These are phyloP conservation scores for Backusella mclennaniae DNA, from an alignment of 192 early-diverging fungal species.

Conservation along the genomic window DNA sequence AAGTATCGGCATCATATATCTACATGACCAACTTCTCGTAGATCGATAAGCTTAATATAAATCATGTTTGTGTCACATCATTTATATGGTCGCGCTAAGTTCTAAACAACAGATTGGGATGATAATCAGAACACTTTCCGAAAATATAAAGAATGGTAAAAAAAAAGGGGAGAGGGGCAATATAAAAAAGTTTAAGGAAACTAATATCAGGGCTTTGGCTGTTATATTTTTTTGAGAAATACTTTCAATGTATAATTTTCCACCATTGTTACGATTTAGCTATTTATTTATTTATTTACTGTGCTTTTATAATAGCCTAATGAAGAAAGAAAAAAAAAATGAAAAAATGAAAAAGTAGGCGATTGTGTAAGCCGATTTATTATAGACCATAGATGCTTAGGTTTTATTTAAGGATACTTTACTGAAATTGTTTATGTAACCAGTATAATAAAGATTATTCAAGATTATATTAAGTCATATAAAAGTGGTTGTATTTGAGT, in stretches of 20 bases:
- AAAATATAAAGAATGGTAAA: background rate
- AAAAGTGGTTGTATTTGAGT: background rate
- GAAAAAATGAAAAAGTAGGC: background rate
- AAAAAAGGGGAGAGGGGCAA: background rate
- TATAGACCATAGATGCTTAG: background rate
- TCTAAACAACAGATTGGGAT: background rate
- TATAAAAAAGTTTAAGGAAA: background rate
- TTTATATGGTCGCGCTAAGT: background rate
- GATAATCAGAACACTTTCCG: constrained; percentile 1
- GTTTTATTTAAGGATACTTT: background rate
- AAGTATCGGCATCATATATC: background rate
- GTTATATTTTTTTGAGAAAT: background rate
- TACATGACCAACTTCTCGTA: background rate
- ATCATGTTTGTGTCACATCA: background rate
- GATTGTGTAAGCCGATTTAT: background rate
- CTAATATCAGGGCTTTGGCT: background rate
- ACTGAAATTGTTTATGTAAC: background rate
- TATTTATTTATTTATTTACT: background rate
- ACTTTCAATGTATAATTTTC: background rate
- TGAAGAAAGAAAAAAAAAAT: background rate
- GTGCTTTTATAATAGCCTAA: background rate
- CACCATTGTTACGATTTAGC: background rate
- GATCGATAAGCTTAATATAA: background rate
- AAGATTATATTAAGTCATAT: background rate
- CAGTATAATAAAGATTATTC: background rate